These are phyloP conservation scores for Leccinum pachyderme DNA, from an alignment of 1,284 basidiomycete genomes.

Conservation along the genomic window DNA sequence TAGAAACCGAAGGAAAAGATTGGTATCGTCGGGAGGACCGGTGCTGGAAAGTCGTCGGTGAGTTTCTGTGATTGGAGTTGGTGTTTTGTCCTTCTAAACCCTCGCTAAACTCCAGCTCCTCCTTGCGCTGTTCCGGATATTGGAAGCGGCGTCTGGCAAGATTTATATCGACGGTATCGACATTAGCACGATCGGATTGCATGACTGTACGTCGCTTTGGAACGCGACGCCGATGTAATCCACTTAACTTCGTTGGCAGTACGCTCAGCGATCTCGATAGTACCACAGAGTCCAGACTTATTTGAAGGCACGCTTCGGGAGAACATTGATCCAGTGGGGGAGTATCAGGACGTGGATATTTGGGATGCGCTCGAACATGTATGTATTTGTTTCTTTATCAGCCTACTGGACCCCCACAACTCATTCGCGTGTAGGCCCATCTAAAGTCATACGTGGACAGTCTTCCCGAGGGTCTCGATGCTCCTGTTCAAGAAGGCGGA, in stretches of 20 bases:
- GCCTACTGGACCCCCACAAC: not conserved
- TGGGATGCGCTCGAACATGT: slow-evolving; percentile 82
- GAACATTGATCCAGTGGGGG: slow-evolving; percentile 78
- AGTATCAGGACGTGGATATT: slow-evolving; percentile 73
- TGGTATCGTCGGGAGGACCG: slow-evolving; percentile 86
- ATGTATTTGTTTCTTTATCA: slow-evolving; percentile 22
- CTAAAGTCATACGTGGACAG: slow-evolving; percentile 71
- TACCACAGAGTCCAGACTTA: slow-evolving; percentile 81
- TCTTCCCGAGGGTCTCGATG: slow-evolving; percentile 73
- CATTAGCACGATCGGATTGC: slow-evolving; percentile 79
- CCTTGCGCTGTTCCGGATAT: slow-evolving; percentile 74
- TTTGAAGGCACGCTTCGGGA: slow-evolving; percentile 87
- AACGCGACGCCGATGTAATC: not conserved
- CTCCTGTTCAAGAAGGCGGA: slow-evolving; percentile 78
- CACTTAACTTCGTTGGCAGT: slow-evolving; percentile 40
- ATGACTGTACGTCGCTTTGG: slow-evolving; percentile 55
- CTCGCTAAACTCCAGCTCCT: slow-evolving; percentile 42
- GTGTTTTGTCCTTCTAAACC: not conserved
- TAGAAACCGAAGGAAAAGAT: slow-evolving; percentile 79
- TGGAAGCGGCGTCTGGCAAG: slow-evolving; percentile 78
- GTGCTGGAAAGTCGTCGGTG: slow-evolving; percentile 89
- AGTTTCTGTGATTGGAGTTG: slow-evolving; percentile 26
- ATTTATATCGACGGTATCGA: slow-evolving; percentile 86
- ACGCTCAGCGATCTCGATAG: slow-evolving; percentile 79
- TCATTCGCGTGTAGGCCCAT: slow-evolving; percentile 42